Conservation (phyloP, 441 rosid species). For the Populus tomentosa region DNA sequence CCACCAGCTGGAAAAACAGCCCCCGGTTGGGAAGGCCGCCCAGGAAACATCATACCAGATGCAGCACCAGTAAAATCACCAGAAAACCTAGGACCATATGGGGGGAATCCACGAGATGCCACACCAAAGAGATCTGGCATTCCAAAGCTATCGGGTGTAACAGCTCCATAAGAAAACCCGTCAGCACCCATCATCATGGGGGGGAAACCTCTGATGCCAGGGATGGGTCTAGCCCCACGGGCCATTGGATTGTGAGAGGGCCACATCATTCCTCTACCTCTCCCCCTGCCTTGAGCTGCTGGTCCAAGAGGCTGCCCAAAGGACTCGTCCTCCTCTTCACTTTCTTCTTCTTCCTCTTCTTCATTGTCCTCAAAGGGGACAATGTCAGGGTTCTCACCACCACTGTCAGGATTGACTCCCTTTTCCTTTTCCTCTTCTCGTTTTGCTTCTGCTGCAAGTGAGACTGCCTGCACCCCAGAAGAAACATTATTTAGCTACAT, state of each 20-base stretch:
- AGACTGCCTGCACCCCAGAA: constrained; percentile 53
- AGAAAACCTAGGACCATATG: constrained; percentile 85
- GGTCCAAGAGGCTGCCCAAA: constrained; percentile 29
- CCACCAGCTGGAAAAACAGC: constrained; percentile 73
- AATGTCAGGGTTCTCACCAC: constrained; percentile 89
- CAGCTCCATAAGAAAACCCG: constrained; percentile 76
- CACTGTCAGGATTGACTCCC: constrained; percentile 77
- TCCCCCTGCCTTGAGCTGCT: constrained; percentile 74
- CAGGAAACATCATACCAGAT: constrained; percentile 93
- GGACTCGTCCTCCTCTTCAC: constrained; percentile 82
- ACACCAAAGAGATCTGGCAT: constrained; percentile 83
- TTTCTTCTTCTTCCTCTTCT: constrained; percentile 92
- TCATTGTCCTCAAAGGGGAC: constrained; percentile 98
- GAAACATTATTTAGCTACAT: constrained; percentile 11
- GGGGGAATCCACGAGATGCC: constrained; percentile 76
- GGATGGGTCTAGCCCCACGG: constrained; percentile 83
- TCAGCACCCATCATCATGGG: constrained; percentile 86
- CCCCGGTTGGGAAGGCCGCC: constrained; percentile 87
- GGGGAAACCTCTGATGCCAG: constrained; percentile 81
- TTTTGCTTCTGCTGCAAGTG: constrained; percentile 89
- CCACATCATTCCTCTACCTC: constrained; percentile 98
- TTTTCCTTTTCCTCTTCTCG: constrained; percentile 97
- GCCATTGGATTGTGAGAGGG: constrained; percentile 80
- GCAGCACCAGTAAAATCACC: constrained; percentile 80
- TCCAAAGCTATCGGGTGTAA: constrained; percentile 60